Base-by-base conservation (phyloP, 2,329 filamentous ascomycete species). In the Pseudogymnoascus sp. region DNA sequence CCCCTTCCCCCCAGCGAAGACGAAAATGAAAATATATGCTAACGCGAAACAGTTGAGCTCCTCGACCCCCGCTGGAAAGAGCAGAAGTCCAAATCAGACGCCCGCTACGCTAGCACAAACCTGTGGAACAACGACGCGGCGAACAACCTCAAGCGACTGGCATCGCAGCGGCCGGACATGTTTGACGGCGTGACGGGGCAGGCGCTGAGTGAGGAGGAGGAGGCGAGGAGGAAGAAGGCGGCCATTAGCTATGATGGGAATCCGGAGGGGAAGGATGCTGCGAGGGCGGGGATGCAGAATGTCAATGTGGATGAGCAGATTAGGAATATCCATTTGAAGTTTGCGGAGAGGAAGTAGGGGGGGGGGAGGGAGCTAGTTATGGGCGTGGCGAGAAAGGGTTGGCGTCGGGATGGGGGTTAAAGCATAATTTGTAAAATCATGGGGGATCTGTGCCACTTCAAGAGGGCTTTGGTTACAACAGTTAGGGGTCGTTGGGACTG, bases 21-120 rank as follows among this genome's bases (percentile, higher is more conserved):
- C n/a, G n/a, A n/a, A n/a, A n/a, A n/a, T n/a, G n/a, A 8, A 10
- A 39, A 64, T 16, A 14, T 3, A 26, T 37, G 64, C 68, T 69
- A 68, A 68, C 65, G 64, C 45, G 40, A 42, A 7, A 29, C 67
- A 83, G 81, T 97, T 73, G 93, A 97, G 77, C 83, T 97, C 57
- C 83, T 97, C 65, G 93, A 97, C 73, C 93, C 93, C 0, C 85
- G 89, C 65, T 97, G 93, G 93, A 96, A 96, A 74, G 93, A 97
- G 73, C 93, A 97, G 74, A 91, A 92, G 69, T 89, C 90, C 64
- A 96, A 96, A 74, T 86, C 90, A 14, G 91, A 96, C 54, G 86
- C 89, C 11, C 88, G 93, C 66, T 91, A 89, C 67, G 85, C 90
- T 1, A 93, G 90, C 0, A 96, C 92, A 8, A 97, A 96, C 70